phyloP scores from a whole-genome alignment of 176 grass and related monocot genomes.

The Elymus sibiricus region DNA sequence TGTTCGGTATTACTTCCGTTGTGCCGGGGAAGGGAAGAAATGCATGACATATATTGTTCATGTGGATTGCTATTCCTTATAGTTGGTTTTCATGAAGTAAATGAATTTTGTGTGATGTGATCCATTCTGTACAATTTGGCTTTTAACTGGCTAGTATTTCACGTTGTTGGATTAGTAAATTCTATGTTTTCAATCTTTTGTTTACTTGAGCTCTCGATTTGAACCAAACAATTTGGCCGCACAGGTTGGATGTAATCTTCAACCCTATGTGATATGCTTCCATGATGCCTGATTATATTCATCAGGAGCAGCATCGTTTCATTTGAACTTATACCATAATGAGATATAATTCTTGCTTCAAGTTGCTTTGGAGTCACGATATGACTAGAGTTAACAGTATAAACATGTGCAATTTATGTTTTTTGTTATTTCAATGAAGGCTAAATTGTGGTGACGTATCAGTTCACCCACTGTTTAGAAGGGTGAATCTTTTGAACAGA shows the following conservation, averaged over 20 bases:
- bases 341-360: neutral
- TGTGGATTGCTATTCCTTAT: neutral
- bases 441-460: neutral
- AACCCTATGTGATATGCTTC: slow-evolving; percentile 7
- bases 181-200: neutral
- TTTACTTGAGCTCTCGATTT: neutral
- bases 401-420: neutral
- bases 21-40: neutral
- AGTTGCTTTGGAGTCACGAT: neutral
- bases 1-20: neutral
- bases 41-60: neutral
- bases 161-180: neutral
- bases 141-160: slow-evolving; percentile 13
- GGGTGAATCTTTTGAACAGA: neutral
- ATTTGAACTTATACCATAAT: neutral
- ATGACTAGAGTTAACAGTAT: neutral
- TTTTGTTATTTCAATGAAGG: neutral
- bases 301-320: neutral
- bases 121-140: neutral
- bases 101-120: neutral
- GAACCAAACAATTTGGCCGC: neutral
- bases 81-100: neutral
- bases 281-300: neutral
- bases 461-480: neutral
- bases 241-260: neutral